Evolutionary conservation across 108 stramenopile species (phyloP).

Genomic region (Aurantiochytrium sp.): DNA sequence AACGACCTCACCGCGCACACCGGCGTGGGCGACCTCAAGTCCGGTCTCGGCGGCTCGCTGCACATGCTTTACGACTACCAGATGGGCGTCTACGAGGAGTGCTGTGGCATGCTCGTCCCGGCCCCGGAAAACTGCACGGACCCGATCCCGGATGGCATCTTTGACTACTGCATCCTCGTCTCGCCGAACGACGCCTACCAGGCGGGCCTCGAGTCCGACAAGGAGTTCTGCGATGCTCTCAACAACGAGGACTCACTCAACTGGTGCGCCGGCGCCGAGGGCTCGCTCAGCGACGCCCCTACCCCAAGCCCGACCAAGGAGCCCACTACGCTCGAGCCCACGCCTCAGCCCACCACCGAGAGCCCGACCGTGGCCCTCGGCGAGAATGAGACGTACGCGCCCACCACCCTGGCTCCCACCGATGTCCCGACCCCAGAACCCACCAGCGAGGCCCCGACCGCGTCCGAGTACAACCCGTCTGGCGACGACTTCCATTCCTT

Average conservation of each 20-base stretch:
- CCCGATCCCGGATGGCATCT: background rate
- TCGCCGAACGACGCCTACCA: background rate
- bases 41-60: background rate
- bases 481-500: background rate
- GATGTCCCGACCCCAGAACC: background rate
- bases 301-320: background rate
- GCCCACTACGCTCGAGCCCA: background rate
- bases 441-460: background rate
- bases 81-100: background rate
- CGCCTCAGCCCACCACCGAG: background rate
- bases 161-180: constrained; percentile 19
- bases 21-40: background rate
- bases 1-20: background rate
- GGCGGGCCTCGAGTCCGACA: background rate
- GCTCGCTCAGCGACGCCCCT: background rate
- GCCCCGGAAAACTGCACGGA: background rate
- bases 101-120: background rate
- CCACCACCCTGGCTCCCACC: background rate
- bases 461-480: background rate
- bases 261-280: constrained; percentile 1
- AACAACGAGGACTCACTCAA: background rate
- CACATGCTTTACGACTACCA: background rate
- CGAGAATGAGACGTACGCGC: background rate
- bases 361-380: background rate
- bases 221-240: background rate